Evolutionary conservation across 1,139 yeast genomes (phyloP).

Genomic region (Kodamaea ohmeri): DNA sequence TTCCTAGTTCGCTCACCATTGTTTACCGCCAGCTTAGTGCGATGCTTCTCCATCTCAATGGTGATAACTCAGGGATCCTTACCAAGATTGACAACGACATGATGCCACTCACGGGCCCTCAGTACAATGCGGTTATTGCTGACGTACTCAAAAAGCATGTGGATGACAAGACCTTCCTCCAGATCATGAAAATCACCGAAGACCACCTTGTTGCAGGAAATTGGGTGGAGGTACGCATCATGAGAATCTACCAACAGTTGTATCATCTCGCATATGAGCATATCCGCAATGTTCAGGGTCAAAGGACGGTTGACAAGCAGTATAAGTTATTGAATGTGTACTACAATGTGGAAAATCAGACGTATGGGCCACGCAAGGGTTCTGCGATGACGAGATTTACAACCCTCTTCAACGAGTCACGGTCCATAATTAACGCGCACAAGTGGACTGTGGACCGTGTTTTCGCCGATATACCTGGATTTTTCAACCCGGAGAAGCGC

Average conservation of each 20-base stretch:
- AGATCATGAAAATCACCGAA: conserved; percentile 28
- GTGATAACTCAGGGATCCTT: conserved; percentile 1
- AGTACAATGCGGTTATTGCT: conserved; percentile 19
- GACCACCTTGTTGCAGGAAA: conserved; percentile 30
- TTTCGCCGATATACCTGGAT: conserved; percentile 20
- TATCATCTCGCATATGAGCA: conserved; percentile 26
- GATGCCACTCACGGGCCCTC: conserved; percentile 21
- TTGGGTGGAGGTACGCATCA: conserved; percentile 27
- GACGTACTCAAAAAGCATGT: conserved; percentile 12
- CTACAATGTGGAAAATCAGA: conserved; percentile 22
- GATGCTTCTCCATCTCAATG: conserved; percentile 1
- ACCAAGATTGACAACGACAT: conserved; percentile 1
- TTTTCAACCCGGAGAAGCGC: conserved; percentile 27
- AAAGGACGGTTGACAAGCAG: conserved; percentile 14
- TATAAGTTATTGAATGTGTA: conserved; percentile 28
- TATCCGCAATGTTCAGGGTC: conserved; percentile 16
- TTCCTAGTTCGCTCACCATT: conserved; percentile 23
- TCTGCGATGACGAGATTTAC: background rate
- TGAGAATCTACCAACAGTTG: conserved; percentile 23
- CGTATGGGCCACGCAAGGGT: background rate
- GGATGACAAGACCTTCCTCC: conserved; percentile 14
- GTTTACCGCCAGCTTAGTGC: conserved; percentile 17
- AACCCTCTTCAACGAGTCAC: background rate
- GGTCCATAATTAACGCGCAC: conserved; percentile 7
- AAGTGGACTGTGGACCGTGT: conserved; percentile 13